phyloP scores from a whole-genome alignment of 148 eudicot species.

The Rheum nobile region DNA sequence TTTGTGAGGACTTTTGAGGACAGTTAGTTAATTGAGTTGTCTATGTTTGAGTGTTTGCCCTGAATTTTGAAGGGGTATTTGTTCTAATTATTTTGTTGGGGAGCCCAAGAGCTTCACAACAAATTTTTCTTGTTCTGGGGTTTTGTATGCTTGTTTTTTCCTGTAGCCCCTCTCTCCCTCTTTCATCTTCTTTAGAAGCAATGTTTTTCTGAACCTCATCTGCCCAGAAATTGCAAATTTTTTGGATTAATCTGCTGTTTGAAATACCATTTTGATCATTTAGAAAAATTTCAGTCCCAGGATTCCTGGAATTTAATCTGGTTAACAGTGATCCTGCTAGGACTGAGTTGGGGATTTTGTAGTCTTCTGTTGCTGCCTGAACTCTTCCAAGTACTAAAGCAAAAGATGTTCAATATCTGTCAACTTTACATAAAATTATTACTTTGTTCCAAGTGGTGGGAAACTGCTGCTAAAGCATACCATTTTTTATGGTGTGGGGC shows the following conservation, averaged over 20 bases:
- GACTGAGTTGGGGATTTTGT: no score
- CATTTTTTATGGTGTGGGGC: no score
- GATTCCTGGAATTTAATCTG: no score
- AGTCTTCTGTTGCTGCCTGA: no score
- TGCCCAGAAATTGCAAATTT: background rate
- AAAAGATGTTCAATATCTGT: no score
- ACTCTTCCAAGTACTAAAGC: no score
- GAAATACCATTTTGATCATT: background rate
- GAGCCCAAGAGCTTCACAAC: slow-evolving; percentile 6
- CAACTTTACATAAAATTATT: background rate
- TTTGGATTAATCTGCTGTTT: background rate
- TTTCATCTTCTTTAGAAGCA: background rate
- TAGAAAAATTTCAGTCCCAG: no score
- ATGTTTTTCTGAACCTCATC: background rate
- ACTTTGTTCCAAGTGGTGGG: no score
- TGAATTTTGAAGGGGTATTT: slow-evolving; percentile 1
- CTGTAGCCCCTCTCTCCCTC: background rate
- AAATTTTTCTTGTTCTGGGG: background rate
- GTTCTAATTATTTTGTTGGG: slow-evolving; percentile 7
- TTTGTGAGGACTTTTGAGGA: background rate
- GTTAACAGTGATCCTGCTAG: no score
- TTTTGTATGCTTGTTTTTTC: slow-evolving; percentile 7
- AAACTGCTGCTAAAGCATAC: no score
- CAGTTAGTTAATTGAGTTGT: background rate
- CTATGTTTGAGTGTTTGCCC: slow-evolving; percentile 5